phyloP scores from a whole-genome alignment of 805 yeast species.

The Candida germanica region DNA sequence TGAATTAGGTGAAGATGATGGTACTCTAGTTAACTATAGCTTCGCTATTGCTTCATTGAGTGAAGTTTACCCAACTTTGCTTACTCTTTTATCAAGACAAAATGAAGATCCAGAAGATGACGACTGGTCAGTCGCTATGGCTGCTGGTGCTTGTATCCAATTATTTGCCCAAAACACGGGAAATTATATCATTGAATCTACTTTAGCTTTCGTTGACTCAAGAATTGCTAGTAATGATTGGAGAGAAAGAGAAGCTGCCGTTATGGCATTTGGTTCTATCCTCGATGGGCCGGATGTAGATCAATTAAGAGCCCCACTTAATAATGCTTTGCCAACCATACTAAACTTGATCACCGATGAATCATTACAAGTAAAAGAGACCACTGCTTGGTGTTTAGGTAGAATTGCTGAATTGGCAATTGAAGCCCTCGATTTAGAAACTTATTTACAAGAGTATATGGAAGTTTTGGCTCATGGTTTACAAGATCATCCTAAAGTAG shows the following conservation, averaged over 20 bases:
- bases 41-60: conserved; percentile 82
- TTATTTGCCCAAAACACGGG: conserved; percentile 90
- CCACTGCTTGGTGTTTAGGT: conserved; percentile 98
- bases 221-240: conserved; percentile 57
- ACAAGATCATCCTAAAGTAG: conserved; percentile 86
- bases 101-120: conserved; percentile 94
- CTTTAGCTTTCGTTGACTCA: conserved; percentile 76
- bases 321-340: conserved; percentile 81
- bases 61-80: conserved; percentile 84
- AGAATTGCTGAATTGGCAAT: conserved; percentile 87
- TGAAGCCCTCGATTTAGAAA: conserved; percentile 65
- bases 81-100: conserved; percentile 77
- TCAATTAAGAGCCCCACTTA: conserved; percentile 63
- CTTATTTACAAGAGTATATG: conserved; percentile 67
- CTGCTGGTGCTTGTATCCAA: conserved; percentile 96
- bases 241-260: conserved; percentile 95
- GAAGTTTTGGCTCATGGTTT: conserved; percentile 77
- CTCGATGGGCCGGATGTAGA: conserved; percentile 88
- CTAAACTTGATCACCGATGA: conserved; percentile 71
- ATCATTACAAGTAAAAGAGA: conserved; percentile 83
- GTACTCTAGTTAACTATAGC: conserved; percentile 53
- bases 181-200: conserved; percentile 79
- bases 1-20: conserved; percentile 36
- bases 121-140: conserved; percentile 98
- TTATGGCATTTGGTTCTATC: conserved; percentile 98